Conservation (phyloP, 2,329 filamentous ascomycete genomes). For the Fusarium metavorans region DNA sequence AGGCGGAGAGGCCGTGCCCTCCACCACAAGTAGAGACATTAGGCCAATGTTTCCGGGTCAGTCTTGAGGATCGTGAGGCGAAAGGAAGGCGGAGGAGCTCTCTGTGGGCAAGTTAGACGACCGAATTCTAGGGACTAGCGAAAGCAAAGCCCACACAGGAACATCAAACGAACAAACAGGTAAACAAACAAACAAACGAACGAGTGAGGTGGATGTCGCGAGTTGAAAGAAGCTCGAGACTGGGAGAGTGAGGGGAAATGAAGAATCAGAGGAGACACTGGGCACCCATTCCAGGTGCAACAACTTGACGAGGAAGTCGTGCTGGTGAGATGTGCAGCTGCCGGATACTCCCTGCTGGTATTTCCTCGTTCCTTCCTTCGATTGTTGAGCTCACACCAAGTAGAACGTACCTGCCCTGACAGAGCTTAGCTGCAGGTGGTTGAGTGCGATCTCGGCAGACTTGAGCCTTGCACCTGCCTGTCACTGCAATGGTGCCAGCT, state of each 20-base stretch:
- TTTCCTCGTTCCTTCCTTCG: constrained; percentile 1
- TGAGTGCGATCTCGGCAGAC: neutral
- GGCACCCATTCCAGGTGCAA: neutral
- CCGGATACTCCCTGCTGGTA: neutral
- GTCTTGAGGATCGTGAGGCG: neutral
- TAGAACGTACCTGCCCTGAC: neutral
- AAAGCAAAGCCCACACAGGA: neutral
- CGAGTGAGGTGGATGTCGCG: no score
- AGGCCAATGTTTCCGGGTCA: neutral
- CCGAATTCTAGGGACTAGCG: neutral
- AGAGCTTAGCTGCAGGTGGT: neutral
- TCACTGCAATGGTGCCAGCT: neutral
- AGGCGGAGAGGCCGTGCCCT: neutral
- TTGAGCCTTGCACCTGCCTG: constrained; percentile 5
- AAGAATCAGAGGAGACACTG: neutral
- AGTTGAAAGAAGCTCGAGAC: neutral
- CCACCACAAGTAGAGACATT: constrained; percentile 10
- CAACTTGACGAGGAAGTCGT: neutral
- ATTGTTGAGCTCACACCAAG: neutral
- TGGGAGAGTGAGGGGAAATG: neutral
- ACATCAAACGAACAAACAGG: neutral
- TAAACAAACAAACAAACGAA: neutral
- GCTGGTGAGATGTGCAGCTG: neutral
- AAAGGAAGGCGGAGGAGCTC: neutral
- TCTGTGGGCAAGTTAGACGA: neutral